Evolutionary conservation across 2,329 filamentous ascomycete species (phyloP).

Genomic region (Trichoderma breve): DNA sequence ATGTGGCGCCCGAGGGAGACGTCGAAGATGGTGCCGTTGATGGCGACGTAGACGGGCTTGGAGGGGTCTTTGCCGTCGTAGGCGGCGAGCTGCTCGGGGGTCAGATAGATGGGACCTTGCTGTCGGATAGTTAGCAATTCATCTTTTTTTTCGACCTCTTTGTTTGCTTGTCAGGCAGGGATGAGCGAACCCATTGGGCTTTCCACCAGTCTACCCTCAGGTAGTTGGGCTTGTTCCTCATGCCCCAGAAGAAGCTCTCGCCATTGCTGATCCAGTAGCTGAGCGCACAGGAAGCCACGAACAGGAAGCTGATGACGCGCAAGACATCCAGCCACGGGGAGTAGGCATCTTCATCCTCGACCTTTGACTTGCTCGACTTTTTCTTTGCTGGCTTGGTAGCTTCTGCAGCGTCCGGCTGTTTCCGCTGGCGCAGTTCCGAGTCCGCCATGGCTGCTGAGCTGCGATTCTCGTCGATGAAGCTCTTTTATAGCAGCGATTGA

Average conservation of each 20-base stretch:
- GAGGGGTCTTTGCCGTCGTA: slow-evolving; percentile 75
- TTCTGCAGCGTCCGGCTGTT: slow-evolving; percentile 33
- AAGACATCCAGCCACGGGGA: slow-evolving; percentile 62
- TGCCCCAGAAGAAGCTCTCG: slow-evolving; percentile 67
- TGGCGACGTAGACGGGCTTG: slow-evolving; percentile 83
- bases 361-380: slow-evolving; percentile 21
- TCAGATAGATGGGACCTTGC: slow-evolving; percentile 65
- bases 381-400: slow-evolving; percentile 28
- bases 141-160: neutral
- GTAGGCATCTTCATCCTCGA: slow-evolving; percentile 52
- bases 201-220: slow-evolving; percentile 57
- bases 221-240: slow-evolving; percentile 61
- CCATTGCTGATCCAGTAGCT: slow-evolving; percentile 75
- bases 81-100: slow-evolving; percentile 66
- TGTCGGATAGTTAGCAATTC: slow-evolving; percentile 28
- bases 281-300: slow-evolving; percentile 64
- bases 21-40: slow-evolving; percentile 86
- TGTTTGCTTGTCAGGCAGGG: no score
- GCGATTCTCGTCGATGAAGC: neutral
- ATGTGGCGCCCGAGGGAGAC: slow-evolving; percentile 66
- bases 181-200: slow-evolving; percentile 55
- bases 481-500: neutral
- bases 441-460: slow-evolving; percentile 35
- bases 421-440: slow-evolving; percentile 45
- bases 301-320: slow-evolving; percentile 65